Evolutionary conservation across 257 asterid species (phyloP), one percentile per base, ranked within the genome.

Genomic region (Leonotis leonurus): DNA sequence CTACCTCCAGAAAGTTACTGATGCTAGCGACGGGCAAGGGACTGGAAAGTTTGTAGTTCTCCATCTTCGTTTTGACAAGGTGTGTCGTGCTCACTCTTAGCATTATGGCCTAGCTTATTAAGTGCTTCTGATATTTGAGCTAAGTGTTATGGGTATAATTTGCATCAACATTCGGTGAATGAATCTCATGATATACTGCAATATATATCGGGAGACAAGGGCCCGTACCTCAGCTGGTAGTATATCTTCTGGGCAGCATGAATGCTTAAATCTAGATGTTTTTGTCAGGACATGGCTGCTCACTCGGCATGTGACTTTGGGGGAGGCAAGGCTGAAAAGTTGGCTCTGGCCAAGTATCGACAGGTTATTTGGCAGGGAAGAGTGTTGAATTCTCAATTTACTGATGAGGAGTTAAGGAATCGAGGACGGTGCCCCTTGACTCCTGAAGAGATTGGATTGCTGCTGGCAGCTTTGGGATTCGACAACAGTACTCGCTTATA

Each of bases 301-400:
- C 99, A 89, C 81, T 89, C 99, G 17, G 97, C 99, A 14, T 93
- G 99, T 17, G 99, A 93, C 77, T 93, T 93, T 74, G 99, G 99
- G 57, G 99, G 99, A 14, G 99, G 99, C 20, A 93, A 89, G 77
- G 95, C 93, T 41, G 99, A 93, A 75, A 93, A 93, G 68, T 62
- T 93, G 70, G 91, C 99, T 51, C 80, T 93, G 56, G 99, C 99
- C 25, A 89, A 89, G 84, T 93, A 93, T 44, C 75, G 99, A 24
- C 99, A 93, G 76, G 85, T 89, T 56, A 84, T 89, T 48, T 93
- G 99, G 99, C 96, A 88, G 50, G 99, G 99, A 64, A 76, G 99
- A 71, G 97, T 93, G 58, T 50, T 93, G 39, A 93, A 93, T 73
- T 93, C 99, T 35, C 97, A 93, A 68, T 93, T 89, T 54, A 93